phyloP scores from a whole-genome alignment of 2,329 filamentous ascomycete species.

The Cercospora canescens region DNA sequence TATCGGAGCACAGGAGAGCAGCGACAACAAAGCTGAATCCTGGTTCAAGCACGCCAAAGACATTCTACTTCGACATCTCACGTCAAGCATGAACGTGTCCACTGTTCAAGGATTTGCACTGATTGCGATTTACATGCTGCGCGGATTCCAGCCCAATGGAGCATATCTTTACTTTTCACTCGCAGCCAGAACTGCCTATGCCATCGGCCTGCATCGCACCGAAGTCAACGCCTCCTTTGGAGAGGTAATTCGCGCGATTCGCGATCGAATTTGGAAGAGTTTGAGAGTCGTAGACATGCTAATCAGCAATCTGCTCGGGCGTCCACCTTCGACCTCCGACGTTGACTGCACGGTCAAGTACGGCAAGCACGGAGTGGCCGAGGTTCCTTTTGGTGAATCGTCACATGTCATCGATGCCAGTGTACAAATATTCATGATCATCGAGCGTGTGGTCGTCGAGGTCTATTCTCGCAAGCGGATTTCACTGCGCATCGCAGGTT shows the following conservation, averaged over 20 bases:
- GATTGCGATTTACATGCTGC: slow-evolving; percentile 54
- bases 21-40: slow-evolving; percentile 46
- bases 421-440: slow-evolving; percentile 50
- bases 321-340: slow-evolving; percentile 56
- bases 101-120: slow-evolving; percentile 55
- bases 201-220: slow-evolving; percentile 53
- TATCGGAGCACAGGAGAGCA: slow-evolving; percentile 48
- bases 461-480: slow-evolving; percentile 47
- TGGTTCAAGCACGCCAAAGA: slow-evolving; percentile 51
- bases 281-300: slow-evolving; percentile 54
- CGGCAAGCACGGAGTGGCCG: slow-evolving; percentile 5
- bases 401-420: slow-evolving; percentile 37
- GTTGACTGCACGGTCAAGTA: slow-evolving; percentile 49
- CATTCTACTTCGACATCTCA: slow-evolving; percentile 47
- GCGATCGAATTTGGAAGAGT: slow-evolving; percentile 56
- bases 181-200: slow-evolving; percentile 54
- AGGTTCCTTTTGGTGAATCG: slow-evolving; percentile 29
- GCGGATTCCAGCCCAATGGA: slow-evolving; percentile 53
- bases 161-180: slow-evolving; percentile 53
- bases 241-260: not conserved
- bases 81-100: slow-evolving; percentile 50
- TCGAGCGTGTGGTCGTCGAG: slow-evolving; percentile 49
- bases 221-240: slow-evolving; percentile 55
- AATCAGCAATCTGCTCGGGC: slow-evolving; percentile 52
- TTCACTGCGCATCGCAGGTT: slow-evolving; percentile 42